Evolutionary conservation across 441 rosid genomes (phyloP).

Genomic region (Francoa sonchifolia): DNA sequence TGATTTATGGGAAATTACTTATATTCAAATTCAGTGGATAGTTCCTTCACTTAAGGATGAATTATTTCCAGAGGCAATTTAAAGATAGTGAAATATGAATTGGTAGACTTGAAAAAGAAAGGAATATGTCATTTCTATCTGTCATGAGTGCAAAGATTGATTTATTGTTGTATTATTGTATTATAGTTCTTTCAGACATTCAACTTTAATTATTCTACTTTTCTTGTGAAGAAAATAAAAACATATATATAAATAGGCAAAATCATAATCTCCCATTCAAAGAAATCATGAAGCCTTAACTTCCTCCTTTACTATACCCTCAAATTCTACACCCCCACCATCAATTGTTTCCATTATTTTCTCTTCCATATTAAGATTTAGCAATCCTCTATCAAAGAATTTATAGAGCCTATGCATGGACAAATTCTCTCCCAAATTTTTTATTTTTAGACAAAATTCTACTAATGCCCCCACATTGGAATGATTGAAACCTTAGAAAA

Average conservation of each 20-base stretch:
- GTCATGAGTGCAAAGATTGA: too few species aligned
- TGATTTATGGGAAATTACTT: conserved; percentile 73
- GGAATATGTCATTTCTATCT: too few species aligned
- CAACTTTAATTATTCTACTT: too few species aligned
- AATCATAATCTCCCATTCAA: conserved; percentile 5
- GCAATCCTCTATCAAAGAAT: conserved; percentile 2
- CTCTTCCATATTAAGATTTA: background rate
- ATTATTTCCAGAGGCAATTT: conserved; percentile 63
- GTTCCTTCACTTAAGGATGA: conserved; percentile 73
- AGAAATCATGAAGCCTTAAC: background rate
- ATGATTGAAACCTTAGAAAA: conserved; percentile 8
- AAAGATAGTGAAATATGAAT: too few species aligned
- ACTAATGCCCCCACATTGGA: background rate
- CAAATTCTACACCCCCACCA: conserved; percentile 8
- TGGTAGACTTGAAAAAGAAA: too few species aligned
- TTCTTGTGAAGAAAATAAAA: too few species aligned
- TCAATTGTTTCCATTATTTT: conserved; percentile 2
- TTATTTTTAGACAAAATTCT: too few species aligned
- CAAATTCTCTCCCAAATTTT: background rate
- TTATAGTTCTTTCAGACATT: too few species aligned
- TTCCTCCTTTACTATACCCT: background rate
- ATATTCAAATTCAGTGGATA: conserved; percentile 88
- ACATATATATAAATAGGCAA: too few species aligned
- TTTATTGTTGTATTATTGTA: too few species aligned
- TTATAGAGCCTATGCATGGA: background rate